Evolutionary conservation across 164 flowering plant species (phyloP).

Genomic region (Warburgia ugandensis): DNA sequence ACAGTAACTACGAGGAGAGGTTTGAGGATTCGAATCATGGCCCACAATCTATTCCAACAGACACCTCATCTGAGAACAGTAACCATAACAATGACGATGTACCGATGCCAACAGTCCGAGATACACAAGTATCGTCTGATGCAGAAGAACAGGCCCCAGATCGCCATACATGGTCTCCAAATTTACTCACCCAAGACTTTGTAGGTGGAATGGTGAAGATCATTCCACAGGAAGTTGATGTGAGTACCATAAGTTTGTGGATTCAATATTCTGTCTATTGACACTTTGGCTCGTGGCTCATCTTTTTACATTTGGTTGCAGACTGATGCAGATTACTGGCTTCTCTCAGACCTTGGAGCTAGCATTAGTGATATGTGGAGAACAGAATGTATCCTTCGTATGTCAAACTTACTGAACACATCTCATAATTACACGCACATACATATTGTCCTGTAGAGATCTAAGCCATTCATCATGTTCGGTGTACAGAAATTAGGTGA

Average conservation of each 20-base stretch:
- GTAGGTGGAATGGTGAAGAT: constrained; percentile 40
- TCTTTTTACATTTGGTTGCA: constrained; percentile 21
- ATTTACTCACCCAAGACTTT: constrained; percentile 7
- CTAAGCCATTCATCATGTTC: too few species aligned
- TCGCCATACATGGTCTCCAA: constrained; percentile 10
- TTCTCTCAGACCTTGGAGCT: constrained; percentile 39
- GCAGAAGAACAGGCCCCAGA: constrained; percentile 12
- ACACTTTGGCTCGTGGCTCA: background rate
- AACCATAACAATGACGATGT: constrained; percentile 7
- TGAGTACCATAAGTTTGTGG: constrained; percentile 25
- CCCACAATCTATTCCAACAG: constrained; percentile 11
- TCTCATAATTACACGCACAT: too few species aligned
- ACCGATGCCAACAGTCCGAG: constrained; percentile 7
- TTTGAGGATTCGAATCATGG: constrained; percentile 14
- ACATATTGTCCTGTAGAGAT: too few species aligned
- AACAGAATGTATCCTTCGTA: too few species aligned
- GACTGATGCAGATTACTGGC: constrained; percentile 68
- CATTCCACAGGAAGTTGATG: constrained; percentile 34
- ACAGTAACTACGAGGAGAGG: constrained; percentile 28
- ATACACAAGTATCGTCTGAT: constrained; percentile 5
- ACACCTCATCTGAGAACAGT: constrained; percentile 14
- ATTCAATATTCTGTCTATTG: background rate
- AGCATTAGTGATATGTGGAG: constrained; percentile 56
- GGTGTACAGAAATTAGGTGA: too few species aligned
- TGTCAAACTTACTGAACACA: too few species aligned